A percentile compares a stretch with the other conserved stretches of the same genome.
phyloP scores from a whole-genome alignment of 2,329 filamentous ascomycete genomes.

The Claviceps paspali region DNA sequence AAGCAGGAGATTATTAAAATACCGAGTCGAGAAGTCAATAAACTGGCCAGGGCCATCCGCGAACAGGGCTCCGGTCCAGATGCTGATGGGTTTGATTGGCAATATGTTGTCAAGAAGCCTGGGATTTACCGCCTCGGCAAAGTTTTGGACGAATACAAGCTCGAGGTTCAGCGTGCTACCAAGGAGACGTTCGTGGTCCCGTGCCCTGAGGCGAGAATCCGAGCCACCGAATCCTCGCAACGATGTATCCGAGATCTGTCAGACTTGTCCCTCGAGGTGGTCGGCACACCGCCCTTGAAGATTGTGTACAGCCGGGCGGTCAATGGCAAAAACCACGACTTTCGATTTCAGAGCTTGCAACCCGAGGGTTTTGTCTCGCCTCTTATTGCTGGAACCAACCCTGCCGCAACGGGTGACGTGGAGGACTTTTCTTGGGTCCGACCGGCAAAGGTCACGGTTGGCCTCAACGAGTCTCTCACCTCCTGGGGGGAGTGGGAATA shows the following conservation, averaged over 20 bases:
- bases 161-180: conserved; percentile 67
- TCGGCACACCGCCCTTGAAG: conserved; percentile 79
- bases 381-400: conserved; percentile 46
- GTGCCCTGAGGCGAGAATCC: conserved; percentile 68
- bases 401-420: conserved; percentile 43
- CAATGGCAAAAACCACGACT: conserved; percentile 68
- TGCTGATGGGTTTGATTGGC: conserved; percentile 48
- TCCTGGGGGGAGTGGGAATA: conserved; percentile 75
- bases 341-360: conserved; percentile 86
- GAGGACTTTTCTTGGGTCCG: conserved; percentile 71
- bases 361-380: conserved; percentile 75
- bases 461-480: conserved; percentile 79
- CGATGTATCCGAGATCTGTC: conserved; percentile 83
- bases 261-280: conserved; percentile 65
- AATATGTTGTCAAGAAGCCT: conserved; percentile 66
- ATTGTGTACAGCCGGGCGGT: conserved; percentile 83
- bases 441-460: conserved; percentile 58
- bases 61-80: conserved; percentile 49
- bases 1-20: conserved; percentile 69
- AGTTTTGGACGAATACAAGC: conserved; percentile 83
- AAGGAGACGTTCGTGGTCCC: conserved; percentile 72
- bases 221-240: conserved; percentile 42
- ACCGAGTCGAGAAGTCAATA: conserved; percentile 55
- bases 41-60: conserved; percentile 53
- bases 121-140: conserved; percentile 75